A percentile compares a stretch with the other conserved stretches of the same genome.
Conservation (phyloP, 148 eudicot species). For the Cornus controversa region DNA sequence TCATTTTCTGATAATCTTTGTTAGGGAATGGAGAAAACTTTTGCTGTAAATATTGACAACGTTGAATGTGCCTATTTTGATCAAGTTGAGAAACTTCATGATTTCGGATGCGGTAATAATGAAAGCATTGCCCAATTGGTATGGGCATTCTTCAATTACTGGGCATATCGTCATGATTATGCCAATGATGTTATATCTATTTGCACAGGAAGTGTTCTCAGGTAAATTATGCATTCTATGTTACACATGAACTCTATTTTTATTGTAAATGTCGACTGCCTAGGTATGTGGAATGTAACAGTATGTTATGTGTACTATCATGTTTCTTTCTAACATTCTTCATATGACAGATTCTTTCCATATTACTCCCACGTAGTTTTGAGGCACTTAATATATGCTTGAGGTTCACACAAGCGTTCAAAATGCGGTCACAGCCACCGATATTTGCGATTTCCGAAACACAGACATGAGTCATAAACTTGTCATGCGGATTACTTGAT, state of each 20-base stretch:
- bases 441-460: too few relatives aligned
- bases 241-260: neutral
- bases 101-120: slow-evolving; percentile 65
- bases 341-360: neutral
- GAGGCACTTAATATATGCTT: neutral
- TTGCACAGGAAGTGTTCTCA: slow-evolving; percentile 64
- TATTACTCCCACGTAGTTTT: neutral
- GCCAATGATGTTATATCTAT: slow-evolving; percentile 79
- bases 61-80: slow-evolving; percentile 71
- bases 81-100: slow-evolving; percentile 70
- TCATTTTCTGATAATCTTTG: slow-evolving; percentile 6
- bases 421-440: too few relatives aligned
- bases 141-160: slow-evolving; percentile 89
- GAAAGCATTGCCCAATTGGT: slow-evolving; percentile 76
- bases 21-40: slow-evolving; percentile 78
- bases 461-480: too few relatives aligned
- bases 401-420: neutral
- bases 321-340: neutral
- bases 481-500: too few relatives aligned
- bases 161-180: slow-evolving; percentile 95
- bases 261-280: neutral
- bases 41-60: slow-evolving; percentile 61
- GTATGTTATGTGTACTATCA: neutral
- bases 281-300: neutral
- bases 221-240: slow-evolving; percentile 41